A percentile compares a stretch with the other conserved stretches of the same genome.
These are phyloP conservation scores for Poa pratensis DNA, from an alignment of 176 grass and related monocot species.

Conservation along the genomic window DNA sequence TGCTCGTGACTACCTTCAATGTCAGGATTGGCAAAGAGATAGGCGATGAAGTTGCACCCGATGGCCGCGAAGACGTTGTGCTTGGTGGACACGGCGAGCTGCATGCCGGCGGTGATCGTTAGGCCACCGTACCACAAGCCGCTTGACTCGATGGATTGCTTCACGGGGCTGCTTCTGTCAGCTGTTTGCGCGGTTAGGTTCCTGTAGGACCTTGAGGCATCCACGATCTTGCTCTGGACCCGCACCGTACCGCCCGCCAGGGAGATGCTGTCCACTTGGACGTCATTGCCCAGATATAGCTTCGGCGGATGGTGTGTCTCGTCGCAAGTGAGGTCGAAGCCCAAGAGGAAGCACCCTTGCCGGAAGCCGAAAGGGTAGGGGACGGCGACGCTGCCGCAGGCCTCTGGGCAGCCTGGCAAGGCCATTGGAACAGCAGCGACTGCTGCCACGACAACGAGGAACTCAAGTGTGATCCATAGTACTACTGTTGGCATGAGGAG, in stretches of 20 bases:
- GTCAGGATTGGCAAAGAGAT: background rate
- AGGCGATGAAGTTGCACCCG: conserved; percentile 10
- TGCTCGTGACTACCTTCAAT: background rate
- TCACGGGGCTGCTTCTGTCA: background rate
- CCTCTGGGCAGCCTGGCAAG: conserved; percentile 33
- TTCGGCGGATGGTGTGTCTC: conserved; percentile 6
- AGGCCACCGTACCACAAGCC: background rate
- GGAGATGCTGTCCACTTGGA: conserved; percentile 11
- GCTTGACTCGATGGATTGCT: background rate
- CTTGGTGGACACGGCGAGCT: background rate
- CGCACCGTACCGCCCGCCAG: conserved; percentile 12
- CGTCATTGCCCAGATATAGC: background rate
- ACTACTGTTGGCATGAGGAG: background rate
- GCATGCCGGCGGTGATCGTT: background rate
- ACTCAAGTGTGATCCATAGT: background rate
- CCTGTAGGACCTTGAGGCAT: too few relatives aligned
- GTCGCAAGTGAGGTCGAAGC: conserved; percentile 43
- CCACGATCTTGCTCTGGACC: background rate
- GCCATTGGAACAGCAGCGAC: background rate
- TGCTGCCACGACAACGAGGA: background rate
- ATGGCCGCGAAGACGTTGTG: conserved; percentile 32
- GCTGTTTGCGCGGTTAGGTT: background rate
- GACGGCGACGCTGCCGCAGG: conserved; percentile 22
- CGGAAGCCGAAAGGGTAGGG: conserved; percentile 46
- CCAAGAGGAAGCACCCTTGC: conserved; percentile 7